These are phyloP conservation scores for Pyricularia grisea DNA, from an alignment of 2,329 filamentous ascomycete species.

Conservation along the genomic window DNA sequence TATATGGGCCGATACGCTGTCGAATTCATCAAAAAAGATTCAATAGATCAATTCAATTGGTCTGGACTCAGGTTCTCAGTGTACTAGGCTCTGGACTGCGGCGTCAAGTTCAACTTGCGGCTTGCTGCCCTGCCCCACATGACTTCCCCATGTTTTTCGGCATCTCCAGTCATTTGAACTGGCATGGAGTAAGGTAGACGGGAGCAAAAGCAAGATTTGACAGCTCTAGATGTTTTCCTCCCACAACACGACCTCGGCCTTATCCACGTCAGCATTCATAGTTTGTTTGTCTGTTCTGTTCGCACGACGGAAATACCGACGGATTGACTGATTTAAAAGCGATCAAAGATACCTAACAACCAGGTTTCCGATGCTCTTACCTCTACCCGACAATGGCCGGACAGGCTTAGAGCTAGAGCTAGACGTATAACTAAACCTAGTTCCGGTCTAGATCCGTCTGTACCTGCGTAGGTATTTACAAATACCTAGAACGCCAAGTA, in stretches of 20 bases:
- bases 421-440: not conserved
- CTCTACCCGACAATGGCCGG: not conserved
- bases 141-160: not conserved
- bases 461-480: not conserved
- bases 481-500: not conserved
- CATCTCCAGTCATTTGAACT: not conserved
- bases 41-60: not conserved
- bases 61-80: no score
- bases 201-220: not conserved
- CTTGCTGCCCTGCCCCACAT: not conserved
- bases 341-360: not conserved
- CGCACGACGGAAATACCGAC: not conserved
- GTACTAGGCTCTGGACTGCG: not conserved
- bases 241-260: not conserved
- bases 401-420: not conserved
- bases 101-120: not conserved
- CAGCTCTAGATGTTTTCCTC: not conserved
- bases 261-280: not conserved
- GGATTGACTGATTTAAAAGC: not conserved
- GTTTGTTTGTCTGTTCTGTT: not conserved
- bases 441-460: not conserved
- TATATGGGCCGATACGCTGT: no score
- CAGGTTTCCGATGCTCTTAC: not conserved
- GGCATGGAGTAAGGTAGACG: not conserved
- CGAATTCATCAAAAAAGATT: not conserved